Percentiles rank a stretch among this genome's conserved stretches.
phyloP scores from a whole-genome alignment of 352 stramenopile species.

The Thalassiosira gravida region DNA sequence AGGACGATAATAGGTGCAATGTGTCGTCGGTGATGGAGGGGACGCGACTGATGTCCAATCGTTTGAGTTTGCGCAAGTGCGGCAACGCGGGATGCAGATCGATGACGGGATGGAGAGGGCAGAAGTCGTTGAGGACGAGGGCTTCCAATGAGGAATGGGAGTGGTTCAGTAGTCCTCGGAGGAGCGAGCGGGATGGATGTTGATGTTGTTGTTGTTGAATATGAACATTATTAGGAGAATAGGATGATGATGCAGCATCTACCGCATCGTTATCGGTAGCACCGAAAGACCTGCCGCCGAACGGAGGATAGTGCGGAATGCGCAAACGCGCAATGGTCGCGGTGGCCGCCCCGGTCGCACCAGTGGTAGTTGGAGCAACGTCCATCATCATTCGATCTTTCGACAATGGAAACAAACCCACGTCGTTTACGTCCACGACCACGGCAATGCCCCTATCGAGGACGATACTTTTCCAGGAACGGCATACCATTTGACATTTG shows the following conservation, averaged over 20 bases:
- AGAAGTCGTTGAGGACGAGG: slow-evolving; percentile 62
- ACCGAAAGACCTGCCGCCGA: too few relatives aligned
- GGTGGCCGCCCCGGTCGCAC: too few relatives aligned
- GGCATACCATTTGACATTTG: slow-evolving; percentile 59
- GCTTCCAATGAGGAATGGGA: slow-evolving; percentile 60
- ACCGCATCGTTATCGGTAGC: too few relatives aligned
- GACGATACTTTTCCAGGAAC: slow-evolving; percentile 56
- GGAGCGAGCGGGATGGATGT: too few relatives aligned
- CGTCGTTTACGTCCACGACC: slow-evolving; percentile 61
- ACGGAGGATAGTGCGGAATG: too few relatives aligned
- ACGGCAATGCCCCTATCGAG: slow-evolving; percentile 55
- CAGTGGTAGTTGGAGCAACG: slow-evolving; percentile 3
- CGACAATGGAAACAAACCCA: slow-evolving; percentile 38
- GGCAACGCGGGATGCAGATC: slow-evolving; percentile 67
- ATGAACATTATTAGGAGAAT: too few relatives aligned
- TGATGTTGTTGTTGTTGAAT: too few relatives aligned
- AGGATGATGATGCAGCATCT: too few relatives aligned
- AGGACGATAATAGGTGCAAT: slow-evolving; percentile 54
- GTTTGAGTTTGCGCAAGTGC: slow-evolving; percentile 56
- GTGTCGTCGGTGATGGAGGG: slow-evolving; percentile 60
- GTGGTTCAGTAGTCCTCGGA: slow-evolving; percentile 57
- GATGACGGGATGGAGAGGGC: slow-evolving; percentile 35
- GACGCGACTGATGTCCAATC: slow-evolving; percentile 65
- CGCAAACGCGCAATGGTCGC: too few relatives aligned
- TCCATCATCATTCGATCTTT: slow-evolving; percentile 8